Conservation (phyloP, 192 early-diverging fungal species). For the Rhizophagus prolifer region DNA sequence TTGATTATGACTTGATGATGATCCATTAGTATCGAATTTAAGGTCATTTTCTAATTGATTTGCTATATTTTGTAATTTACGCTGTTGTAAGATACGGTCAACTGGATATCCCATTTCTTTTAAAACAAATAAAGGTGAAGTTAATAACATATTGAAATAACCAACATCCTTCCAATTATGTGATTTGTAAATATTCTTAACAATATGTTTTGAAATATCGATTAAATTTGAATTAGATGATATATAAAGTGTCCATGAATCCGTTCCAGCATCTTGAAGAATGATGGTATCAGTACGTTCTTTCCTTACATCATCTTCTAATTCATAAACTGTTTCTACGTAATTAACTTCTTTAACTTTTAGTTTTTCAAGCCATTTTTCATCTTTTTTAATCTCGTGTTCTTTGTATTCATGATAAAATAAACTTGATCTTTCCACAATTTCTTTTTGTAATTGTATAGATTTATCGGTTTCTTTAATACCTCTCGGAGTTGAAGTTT, state of each 20-base stretch:
- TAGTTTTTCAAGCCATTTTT: constrained; percentile 59
- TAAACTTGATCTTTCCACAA: constrained; percentile 73
- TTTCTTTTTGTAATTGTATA: constrained; percentile 57
- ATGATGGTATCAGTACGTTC: not conserved
- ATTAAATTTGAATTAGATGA: not conserved
- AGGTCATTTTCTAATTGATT: not conserved
- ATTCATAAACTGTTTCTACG: constrained; percentile 58
- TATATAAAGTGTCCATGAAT: not conserved
- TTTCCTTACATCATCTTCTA: constrained; percentile 36
- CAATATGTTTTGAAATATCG: not conserved
- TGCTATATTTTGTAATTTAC: too few relatives aligned
- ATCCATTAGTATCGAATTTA: constrained; percentile 11
- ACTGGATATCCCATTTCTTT: not conserved
- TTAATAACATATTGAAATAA: not conserved
- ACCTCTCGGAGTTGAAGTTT: constrained; percentile 51
- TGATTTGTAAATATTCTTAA: not conserved
- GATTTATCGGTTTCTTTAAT: constrained; percentile 46
- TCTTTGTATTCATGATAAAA: constrained; percentile 67
- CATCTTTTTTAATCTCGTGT: constrained; percentile 45
- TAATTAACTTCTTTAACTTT: constrained; percentile 65
- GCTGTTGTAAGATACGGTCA: not conserved
- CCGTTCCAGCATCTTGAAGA: constrained; percentile 39
- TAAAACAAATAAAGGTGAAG: not conserved
- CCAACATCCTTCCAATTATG: not conserved
- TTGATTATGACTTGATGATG: too few relatives aligned